phyloP scores from a whole-genome alignment of 2,329 filamentous ascomycete genomes.

The Sporothrix brasiliensis region DNA sequence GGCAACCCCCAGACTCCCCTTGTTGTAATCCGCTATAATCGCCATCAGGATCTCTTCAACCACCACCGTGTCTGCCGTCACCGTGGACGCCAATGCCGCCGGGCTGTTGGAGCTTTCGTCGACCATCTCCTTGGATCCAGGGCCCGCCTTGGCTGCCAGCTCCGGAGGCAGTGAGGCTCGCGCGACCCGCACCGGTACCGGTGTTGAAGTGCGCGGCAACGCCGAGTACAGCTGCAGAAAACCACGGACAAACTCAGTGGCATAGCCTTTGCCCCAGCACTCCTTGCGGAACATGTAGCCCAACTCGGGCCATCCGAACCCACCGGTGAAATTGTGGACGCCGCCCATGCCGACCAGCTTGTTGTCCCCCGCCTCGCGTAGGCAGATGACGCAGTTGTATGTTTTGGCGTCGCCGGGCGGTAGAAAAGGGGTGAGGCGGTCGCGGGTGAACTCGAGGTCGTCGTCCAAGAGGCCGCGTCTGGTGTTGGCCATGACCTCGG shows the following conservation, averaged over 20 bases:
- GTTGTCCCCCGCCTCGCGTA: constrained; percentile 46
- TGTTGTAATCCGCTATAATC: constrained; percentile 54
- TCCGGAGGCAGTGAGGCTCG: constrained; percentile 42
- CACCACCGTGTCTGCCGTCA: constrained; percentile 30
- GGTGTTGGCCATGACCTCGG: constrained; percentile 66
- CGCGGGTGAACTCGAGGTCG: constrained; percentile 50
- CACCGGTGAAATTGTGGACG: constrained; percentile 43
- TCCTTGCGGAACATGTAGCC: constrained; percentile 61
- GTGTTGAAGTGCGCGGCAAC: constrained; percentile 52
- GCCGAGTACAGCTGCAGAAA: constrained; percentile 53
- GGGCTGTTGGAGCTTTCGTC: constrained; percentile 34
- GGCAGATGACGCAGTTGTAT: constrained; percentile 61
- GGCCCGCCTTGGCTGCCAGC: constrained; percentile 20
- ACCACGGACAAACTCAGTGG: constrained; percentile 58
- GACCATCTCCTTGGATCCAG: constrained; percentile 3
- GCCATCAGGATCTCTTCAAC: constrained; percentile 51
- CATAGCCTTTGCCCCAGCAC: constrained; percentile 60
- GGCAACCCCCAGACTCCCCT: constrained; percentile 59
- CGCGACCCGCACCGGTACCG: constrained; percentile 46
- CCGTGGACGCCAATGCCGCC: neutral
- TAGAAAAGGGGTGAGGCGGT: constrained; percentile 48
- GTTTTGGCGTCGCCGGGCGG: constrained; percentile 54
- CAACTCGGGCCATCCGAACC: constrained; percentile 59
- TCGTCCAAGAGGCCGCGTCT: constrained; percentile 47
- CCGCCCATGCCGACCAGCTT: constrained; percentile 55